phyloP scores from a whole-genome alignment of 305 asterid species.

The Plantago coronopus region DNA sequence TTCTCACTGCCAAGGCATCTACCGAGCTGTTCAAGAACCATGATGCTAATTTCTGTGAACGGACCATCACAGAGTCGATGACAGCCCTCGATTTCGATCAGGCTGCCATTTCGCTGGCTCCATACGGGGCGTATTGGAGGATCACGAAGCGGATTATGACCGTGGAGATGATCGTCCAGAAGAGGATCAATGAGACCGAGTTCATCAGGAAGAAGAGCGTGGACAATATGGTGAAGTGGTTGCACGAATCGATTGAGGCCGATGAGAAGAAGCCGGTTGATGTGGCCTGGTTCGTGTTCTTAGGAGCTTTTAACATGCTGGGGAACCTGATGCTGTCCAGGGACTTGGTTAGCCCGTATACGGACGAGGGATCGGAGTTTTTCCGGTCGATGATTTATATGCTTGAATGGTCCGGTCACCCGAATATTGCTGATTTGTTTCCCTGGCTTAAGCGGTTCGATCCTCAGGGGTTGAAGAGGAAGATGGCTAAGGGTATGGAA shows the following conservation, averaged over 20 bases:
- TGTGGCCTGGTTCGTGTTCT: slow-evolving; percentile 46
- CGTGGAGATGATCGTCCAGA: slow-evolving; percentile 44
- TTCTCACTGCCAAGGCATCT: slow-evolving; percentile 42
- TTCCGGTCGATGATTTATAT: slow-evolving; percentile 43
- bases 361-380: slow-evolving; percentile 43
- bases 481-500: slow-evolving; percentile 37
- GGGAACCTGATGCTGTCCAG: slow-evolving; percentile 52
- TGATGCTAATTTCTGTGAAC: slow-evolving; percentile 43
- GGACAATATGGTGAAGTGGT: slow-evolving; percentile 43
- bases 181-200: slow-evolving; percentile 38
- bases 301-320: slow-evolving; percentile 49
- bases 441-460: slow-evolving; percentile 48
- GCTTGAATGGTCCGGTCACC: slow-evolving; percentile 55
- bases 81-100: slow-evolving; percentile 33
- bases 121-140: slow-evolving; percentile 62
- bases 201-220: slow-evolving; percentile 38
- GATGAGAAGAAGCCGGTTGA: slow-evolving; percentile 19
- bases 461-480: slow-evolving; percentile 50
- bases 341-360: slow-evolving; percentile 41
- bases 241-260: slow-evolving; percentile 25
- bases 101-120: slow-evolving; percentile 49
- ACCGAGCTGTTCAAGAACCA: slow-evolving; percentile 53
- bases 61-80: slow-evolving; percentile 51
- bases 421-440: slow-evolving; percentile 47
- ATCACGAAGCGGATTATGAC: slow-evolving; percentile 52